phyloP scores from a whole-genome alignment of 2,329 filamentous ascomycete genomes.

The Phialophora chinensis region DNA sequence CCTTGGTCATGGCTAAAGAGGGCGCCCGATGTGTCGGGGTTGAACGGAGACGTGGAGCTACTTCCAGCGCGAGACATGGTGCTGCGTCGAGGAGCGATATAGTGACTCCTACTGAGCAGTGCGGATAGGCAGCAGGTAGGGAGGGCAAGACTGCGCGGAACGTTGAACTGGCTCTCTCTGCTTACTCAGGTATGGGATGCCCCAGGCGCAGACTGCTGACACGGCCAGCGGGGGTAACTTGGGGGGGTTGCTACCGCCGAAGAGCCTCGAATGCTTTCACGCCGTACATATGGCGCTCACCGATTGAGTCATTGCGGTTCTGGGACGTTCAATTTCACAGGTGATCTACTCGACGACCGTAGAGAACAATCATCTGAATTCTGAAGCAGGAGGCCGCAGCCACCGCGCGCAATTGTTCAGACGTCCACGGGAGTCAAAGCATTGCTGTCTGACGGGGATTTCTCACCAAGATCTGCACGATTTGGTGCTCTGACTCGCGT shows the following conservation, averaged over 20 bases:
- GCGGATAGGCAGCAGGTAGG: neutral
- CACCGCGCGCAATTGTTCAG: neutral
- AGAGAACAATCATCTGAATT: neutral
- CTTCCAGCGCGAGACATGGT: slow-evolving; percentile 26
- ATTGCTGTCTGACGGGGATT: neutral
- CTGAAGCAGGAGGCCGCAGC: neutral
- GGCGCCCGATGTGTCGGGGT: slow-evolving; percentile 23
- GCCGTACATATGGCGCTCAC: neutral
- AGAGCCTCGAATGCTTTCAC: neutral
- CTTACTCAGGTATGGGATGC: slow-evolving; percentile 4
- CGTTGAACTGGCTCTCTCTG: neutral
- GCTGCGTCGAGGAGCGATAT: neutral
- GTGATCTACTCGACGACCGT: neutral
- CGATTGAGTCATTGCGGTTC: neutral
- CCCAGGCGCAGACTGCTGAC: neutral
- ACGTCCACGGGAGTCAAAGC: neutral
- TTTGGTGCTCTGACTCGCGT: neutral
- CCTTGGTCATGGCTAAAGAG: slow-evolving; percentile 42
- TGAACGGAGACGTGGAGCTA: slow-evolving; percentile 33
- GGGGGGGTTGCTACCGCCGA: neutral
- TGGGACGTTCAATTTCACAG: neutral
- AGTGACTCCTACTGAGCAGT: neutral
- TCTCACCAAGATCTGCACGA: neutral
- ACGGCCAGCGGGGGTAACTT: neutral
- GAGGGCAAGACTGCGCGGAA: neutral